Evolutionary conservation across 2,329 filamentous ascomycete genomes (phyloP).

Genomic region (Davidsoniella eucalypti): DNA sequence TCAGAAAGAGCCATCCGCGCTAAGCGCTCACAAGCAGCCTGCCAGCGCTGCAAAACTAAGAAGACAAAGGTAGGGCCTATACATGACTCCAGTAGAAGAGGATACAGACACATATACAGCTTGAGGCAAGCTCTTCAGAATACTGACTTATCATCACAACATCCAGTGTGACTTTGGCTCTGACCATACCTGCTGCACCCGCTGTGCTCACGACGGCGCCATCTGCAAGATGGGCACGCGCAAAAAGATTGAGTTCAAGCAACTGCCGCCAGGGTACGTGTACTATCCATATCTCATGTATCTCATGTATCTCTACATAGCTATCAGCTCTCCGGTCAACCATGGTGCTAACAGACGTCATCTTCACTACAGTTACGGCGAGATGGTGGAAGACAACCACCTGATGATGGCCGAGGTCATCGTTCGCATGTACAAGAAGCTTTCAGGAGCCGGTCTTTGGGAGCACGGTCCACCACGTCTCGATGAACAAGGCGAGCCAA

Average conservation of each 20-base stretch:
- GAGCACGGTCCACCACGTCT: slow-evolving; percentile 46
- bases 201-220: slow-evolving; percentile 48
- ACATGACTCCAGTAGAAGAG: neutral
- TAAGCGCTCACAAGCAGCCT: slow-evolving; percentile 51
- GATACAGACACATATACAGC: slow-evolving; percentile 6
- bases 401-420: slow-evolving; percentile 47
- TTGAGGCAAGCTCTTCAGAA: neutral
- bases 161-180: slow-evolving; percentile 5
- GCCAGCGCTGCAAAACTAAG: slow-evolving; percentile 51
- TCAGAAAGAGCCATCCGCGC: slow-evolving; percentile 27
- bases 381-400: slow-evolving; percentile 49
- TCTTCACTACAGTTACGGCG: slow-evolving; percentile 33
- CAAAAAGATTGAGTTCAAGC: slow-evolving; percentile 55
- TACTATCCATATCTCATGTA: neutral
- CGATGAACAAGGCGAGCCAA: slow-evolving; percentile 44
- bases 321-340: neutral
- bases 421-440: slow-evolving; percentile 49
- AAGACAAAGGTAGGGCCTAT: slow-evolving; percentile 41
- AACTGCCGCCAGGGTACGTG: slow-evolving; percentile 42
- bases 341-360: neutral
- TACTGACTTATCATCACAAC: neutral
- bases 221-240: slow-evolving; percentile 46
- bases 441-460: slow-evolving; percentile 41
- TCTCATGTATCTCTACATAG: neutral
- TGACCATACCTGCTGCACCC: slow-evolving; percentile 29